phyloP scores from a whole-genome alignment of 2,329 filamentous ascomycete genomes.

The Alternaria panax region DNA sequence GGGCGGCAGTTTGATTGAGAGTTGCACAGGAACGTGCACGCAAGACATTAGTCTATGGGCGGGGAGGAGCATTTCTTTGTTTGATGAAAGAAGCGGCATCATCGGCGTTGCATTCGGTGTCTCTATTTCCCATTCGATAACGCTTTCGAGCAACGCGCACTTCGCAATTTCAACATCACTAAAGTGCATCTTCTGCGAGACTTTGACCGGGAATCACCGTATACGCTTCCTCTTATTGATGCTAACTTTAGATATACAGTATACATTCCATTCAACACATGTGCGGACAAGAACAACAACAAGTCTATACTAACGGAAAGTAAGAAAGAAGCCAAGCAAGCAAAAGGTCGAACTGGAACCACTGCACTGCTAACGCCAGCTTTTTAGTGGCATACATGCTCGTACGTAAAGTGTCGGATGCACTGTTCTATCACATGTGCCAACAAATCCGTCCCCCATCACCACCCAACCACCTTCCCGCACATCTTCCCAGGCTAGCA shows the following conservation, averaged over 20 bases:
- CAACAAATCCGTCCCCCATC: background rate
- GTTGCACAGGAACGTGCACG: background rate
- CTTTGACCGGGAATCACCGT: too few species aligned
- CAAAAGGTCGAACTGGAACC: background rate
- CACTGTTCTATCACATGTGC: background rate
- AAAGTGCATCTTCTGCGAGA: too few species aligned
- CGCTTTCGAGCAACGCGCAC: too few species aligned
- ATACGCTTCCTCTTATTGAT: background rate
- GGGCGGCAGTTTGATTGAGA: background rate
- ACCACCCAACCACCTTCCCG: background rate
- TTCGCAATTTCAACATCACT: background rate
- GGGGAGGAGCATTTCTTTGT: background rate
- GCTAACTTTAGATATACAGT: background rate
- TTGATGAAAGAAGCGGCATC: constrained; percentile 5
- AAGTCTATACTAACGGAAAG: background rate
- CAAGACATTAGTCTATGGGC: background rate
- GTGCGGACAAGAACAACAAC: too few species aligned
- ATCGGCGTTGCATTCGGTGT: background rate
- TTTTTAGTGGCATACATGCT: background rate
- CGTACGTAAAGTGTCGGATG: background rate
- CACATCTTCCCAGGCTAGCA: too few species aligned
- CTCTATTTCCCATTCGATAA: background rate
- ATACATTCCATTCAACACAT: too few species aligned
- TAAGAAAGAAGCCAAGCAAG: background rate
- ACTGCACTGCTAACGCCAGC: background rate